Base-by-base conservation (phyloP, 352 stramenopile genomes). In the Pythium rhizo-oryzae region DNA sequence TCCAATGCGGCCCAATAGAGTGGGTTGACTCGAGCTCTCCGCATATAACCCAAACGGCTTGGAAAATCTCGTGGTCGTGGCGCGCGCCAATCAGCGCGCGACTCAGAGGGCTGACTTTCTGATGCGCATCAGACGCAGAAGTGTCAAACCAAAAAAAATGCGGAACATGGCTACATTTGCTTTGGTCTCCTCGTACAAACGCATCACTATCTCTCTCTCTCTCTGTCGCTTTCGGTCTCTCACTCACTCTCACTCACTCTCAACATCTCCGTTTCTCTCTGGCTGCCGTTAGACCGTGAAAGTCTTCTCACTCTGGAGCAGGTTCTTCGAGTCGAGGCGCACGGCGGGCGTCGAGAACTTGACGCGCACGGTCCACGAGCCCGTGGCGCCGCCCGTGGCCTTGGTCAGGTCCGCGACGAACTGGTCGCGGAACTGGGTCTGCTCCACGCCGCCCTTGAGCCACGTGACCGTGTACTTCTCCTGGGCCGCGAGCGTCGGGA, bases 381-480 rank as follows among this genome's bases (percentile, higher is more conserved):
- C 39, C 15, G 39, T 19, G 6, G 39, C 39, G 39, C 39, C 39
- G 12, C 39, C 39, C 39, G 39, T 46, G 39, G 39, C 39, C 3
- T 15, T 46, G 8, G 39, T 19, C 9, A 75, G 28, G 18, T 77
- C 61, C 16, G 62, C 70, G 1, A 19, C 43, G 24, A 70, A 65
- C 49, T 55, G 21, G 43, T 79, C 62, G n/a, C 58, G 59, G 33
- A 69, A 69, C 35, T 54, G 8, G 12, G 23, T 52, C 18, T 71
- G 24, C 59, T 80, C 74, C n/a, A 58, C 23, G 4, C 59, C 55
- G 43, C 55, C 58, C 5, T 66, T 39, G 6, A 80, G 39, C 74
- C 74, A 80, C 54, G 69, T 28, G 8, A 74, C 55, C 46, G 64
- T 62, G 67, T 80, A 80, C 64, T 70, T 73, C 30, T 80, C 74